Conservation (phyloP, 2,329 filamentous ascomycete genomes). For the Fusarium mangiferae region DNA sequence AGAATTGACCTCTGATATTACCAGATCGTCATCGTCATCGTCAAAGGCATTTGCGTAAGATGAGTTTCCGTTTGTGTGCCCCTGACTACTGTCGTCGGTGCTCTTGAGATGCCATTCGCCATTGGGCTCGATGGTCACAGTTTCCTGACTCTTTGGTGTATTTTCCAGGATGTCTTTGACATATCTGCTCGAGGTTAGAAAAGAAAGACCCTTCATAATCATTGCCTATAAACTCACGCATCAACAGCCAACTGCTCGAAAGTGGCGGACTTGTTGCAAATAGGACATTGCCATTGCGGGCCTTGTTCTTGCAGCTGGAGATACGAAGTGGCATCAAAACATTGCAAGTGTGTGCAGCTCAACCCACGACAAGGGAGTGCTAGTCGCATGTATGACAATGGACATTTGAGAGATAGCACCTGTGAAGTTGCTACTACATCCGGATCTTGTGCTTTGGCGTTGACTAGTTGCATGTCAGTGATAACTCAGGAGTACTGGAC, state of each 20-base stretch:
- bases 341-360: slow-evolving; percentile 88
- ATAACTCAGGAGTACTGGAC: background rate
- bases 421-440: slow-evolving; percentile 91
- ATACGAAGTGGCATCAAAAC: slow-evolving; percentile 93
- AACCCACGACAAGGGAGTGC: slow-evolving; percentile 81
- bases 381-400: slow-evolving; percentile 86
- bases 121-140: slow-evolving; percentile 89
- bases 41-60: slow-evolving; percentile 44
- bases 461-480: slow-evolving; percentile 65
- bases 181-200: slow-evolving; percentile 65
- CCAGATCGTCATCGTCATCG: slow-evolving; percentile 61
- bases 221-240: slow-evolving; percentile 66
- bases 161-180: slow-evolving; percentile 85
- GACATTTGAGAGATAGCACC: slow-evolving; percentile 91
- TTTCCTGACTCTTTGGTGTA: slow-evolving; percentile 77
- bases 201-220: background rate
- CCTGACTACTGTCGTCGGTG: slow-evolving; percentile 46
- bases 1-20: slow-evolving; percentile 57
- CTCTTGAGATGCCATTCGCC: slow-evolving; percentile 74
- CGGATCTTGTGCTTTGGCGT: slow-evolving; percentile 81
- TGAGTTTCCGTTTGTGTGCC: slow-evolving; percentile 43
- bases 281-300: slow-evolving; percentile 94
- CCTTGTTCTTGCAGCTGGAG: slow-evolving; percentile 95
- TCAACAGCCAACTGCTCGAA: slow-evolving; percentile 89
- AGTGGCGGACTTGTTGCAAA: slow-evolving; percentile 85